Evolutionary conservation across 306 rosid genomes (phyloP).

Genomic region (Prunus dulcis): DNA sequence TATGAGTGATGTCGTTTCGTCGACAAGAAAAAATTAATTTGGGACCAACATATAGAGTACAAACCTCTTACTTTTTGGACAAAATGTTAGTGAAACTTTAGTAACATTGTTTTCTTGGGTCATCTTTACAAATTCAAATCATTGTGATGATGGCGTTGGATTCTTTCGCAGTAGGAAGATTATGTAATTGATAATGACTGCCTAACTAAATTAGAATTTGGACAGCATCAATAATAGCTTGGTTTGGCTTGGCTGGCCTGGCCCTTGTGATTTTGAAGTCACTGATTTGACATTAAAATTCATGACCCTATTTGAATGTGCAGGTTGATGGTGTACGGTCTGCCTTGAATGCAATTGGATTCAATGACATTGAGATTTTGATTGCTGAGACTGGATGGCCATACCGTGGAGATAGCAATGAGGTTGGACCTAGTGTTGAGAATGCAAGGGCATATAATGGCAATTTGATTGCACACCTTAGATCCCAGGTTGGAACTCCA

Average conservation of each 20-base stretch:
- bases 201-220: neutral
- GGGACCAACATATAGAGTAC: conserved; percentile 9
- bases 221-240: neutral
- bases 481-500: conserved; percentile 87
- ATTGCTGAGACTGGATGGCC: conserved; percentile 99
- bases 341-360: conserved; percentile 58
- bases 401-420: conserved; percentile 65
- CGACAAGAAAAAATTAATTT: neutral
- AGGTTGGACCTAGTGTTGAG: conserved; percentile 65
- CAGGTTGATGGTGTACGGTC: conserved; percentile 90
- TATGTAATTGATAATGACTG: neutral
- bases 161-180: neutral
- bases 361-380: conserved; percentile 61
- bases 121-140: neutral
- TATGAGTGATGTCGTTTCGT: neutral
- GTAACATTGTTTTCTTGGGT: neutral
- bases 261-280: neutral
- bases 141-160: neutral
- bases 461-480: conserved; percentile 76
- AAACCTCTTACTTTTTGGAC: neutral
- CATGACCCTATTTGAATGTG: neutral
- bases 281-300: neutral
- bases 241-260: neutral
- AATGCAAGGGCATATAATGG: conserved; percentile 91
- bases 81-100: neutral